Percentiles rank a stretch among this genome's conserved stretches.
Conservation (phyloP, 2,329 filamentous ascomycete species). For the Aspergillus fumigatiaffinis region DNA sequence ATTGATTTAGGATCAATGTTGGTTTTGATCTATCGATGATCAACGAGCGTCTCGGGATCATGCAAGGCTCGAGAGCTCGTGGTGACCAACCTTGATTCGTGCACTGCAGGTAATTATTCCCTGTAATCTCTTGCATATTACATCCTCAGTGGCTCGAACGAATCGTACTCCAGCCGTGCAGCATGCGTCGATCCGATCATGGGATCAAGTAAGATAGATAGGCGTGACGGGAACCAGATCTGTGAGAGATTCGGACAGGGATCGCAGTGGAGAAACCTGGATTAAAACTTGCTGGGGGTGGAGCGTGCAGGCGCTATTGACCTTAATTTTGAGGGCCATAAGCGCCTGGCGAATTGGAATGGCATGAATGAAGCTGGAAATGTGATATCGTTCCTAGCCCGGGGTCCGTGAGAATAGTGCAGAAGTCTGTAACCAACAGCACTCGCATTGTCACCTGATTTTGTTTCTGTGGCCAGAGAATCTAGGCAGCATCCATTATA, state of each 20-base stretch:
- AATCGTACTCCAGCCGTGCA: background rate
- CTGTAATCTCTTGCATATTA: background rate
- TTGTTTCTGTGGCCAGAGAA: background rate
- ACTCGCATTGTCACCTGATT: background rate
- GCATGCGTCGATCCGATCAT: background rate
- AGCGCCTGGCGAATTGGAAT: background rate
- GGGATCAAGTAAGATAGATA: background rate
- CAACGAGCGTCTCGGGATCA: background rate
- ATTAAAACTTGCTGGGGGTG: background rate
- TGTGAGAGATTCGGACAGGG: background rate
- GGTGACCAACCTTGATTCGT: background rate
- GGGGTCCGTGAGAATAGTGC: background rate
- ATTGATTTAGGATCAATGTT: background rate
- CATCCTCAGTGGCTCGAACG: too few species aligned
- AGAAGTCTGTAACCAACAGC: too few species aligned
- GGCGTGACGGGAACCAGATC: background rate
- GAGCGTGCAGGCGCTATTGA: background rate
- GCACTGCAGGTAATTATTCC: background rate
- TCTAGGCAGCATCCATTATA: background rate
- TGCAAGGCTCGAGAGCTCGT: background rate
- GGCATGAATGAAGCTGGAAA: background rate
- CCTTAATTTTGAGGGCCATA: background rate
- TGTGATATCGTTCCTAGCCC: background rate
- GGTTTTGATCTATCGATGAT: background rate
- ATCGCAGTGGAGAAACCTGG: background rate